Evolutionary conservation across 495 filamentous ascomycete genomes (phyloP), one percentile per base, ranked within the genome.

Genomic region (Xylaria palmicola): DNA sequence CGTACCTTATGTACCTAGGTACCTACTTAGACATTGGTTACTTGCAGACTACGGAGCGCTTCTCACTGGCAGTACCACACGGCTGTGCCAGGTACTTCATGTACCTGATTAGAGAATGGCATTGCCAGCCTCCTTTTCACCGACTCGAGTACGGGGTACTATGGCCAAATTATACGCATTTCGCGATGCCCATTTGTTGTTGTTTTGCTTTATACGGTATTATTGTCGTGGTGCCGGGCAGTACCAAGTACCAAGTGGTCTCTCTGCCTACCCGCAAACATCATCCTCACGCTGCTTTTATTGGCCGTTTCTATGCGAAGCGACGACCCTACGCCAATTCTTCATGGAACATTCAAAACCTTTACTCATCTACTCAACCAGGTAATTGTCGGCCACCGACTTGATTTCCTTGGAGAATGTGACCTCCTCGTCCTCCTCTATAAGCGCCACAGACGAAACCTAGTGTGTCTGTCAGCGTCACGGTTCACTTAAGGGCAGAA

Each of bases 321-420:
- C 20, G 1, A 29, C 30, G 17, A 22, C 39, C 19, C 24, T 1
- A 44, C 27, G 37, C n/a, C 30, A 50, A 41, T 15, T 30, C 22
- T 5, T 29, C 37, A 41, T 19, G 10, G 19, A 52, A 15, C 12
- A 45, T 55, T 22, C 40, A 34, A 39, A 30, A n/a, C 17, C 41
- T 4, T 40, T 48, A 20, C 50, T 32, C 40, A 24, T 64, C 77
- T 85, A 94, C 75, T 91, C 87, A 69, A 97, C 91, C 55, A 87
- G 61, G 76, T 90, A 97, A 32, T 82, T 85, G 50, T 96, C 93
- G 2, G 92, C 88, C 55, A 91, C 82, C 34, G 88, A 92, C 75
- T 88, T 93, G 62, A 96, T 78, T 43, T 96, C 93, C 77, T 95
- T 97, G 13, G 88, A 89, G 75, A 93, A 98, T 3, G 86, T 83